Evolutionary conservation across 768 basidiomycete species (phyloP).

Genomic region (Hysterangium stoloniferum): DNA sequence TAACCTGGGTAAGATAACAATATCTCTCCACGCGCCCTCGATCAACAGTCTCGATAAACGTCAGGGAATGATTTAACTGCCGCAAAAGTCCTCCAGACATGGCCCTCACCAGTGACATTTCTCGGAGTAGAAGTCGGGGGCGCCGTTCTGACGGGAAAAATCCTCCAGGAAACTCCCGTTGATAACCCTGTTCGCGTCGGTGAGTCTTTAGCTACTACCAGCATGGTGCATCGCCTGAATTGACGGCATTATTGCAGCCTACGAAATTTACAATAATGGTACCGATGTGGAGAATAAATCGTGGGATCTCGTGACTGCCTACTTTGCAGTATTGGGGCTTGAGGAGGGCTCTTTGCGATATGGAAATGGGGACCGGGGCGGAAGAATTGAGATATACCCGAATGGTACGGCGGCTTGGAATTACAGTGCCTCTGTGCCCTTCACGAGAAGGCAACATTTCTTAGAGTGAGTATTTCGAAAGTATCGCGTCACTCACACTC

Average conservation of each 20-base stretch:
- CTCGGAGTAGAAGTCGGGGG: background rate
- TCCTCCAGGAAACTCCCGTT: background rate
- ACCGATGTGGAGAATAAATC: background rate
- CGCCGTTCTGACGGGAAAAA: background rate
- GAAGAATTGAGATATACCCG: background rate
- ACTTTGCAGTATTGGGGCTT: background rate
- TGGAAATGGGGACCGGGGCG: background rate
- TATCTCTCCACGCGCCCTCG: background rate
- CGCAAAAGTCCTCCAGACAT: background rate
- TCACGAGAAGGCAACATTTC: background rate
- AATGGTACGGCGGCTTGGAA: background rate
- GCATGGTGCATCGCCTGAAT: background rate
- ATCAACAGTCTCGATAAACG: background rate
- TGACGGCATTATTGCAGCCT: background rate
- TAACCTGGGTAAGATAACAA: background rate
- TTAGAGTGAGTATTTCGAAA: background rate
- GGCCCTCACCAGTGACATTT: constrained; percentile 2
- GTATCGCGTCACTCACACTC: too few relatives aligned
- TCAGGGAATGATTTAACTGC: background rate
- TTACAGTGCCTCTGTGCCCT: background rate
- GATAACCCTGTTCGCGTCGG: background rate
- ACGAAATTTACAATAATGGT: background rate
- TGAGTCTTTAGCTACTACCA: background rate
- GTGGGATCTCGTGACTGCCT: background rate
- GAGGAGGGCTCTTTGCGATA: background rate